phyloP scores from a whole-genome alignment of 2,329 filamentous ascomycete genomes.

The Lasiodiplodia gonubiensis region DNA sequence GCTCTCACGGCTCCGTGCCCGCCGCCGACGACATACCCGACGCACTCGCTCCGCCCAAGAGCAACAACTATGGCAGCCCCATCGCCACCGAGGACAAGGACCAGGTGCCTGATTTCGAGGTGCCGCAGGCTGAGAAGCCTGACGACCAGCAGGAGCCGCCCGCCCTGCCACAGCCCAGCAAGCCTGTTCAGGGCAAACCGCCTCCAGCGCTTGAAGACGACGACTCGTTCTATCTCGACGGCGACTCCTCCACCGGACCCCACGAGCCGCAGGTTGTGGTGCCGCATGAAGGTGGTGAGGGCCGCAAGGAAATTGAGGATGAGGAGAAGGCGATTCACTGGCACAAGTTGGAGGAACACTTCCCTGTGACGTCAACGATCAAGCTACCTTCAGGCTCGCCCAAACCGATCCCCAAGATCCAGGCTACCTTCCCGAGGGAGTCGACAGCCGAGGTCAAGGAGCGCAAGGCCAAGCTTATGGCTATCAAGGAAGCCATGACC shows the following conservation, averaged over 20 bases:
- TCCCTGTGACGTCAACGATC: slow-evolving; percentile 78
- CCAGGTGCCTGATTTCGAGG: slow-evolving; percentile 39
- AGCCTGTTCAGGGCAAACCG: slow-evolving; percentile 25
- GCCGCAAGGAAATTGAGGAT: slow-evolving; percentile 16
- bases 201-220: slow-evolving; percentile 8
- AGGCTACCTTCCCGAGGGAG: slow-evolving; percentile 74
- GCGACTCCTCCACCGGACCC: not conserved
- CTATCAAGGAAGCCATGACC: slow-evolving; percentile 75
- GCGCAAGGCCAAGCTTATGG: slow-evolving; percentile 67
- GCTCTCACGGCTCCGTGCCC: slow-evolving; percentile 8
- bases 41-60: slow-evolving; percentile 31
- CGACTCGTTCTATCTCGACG: slow-evolving; percentile 12
- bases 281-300: slow-evolving; percentile 20
- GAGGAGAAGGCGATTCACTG: slow-evolving; percentile 64
- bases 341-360: slow-evolving; percentile 75
- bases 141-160: slow-evolving; percentile 26
- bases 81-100: slow-evolving; percentile 33
- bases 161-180: slow-evolving; percentile 13
- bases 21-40: slow-evolving; percentile 16
- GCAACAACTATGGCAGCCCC: slow-evolving; percentile 33
- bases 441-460: slow-evolving; percentile 55
- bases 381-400: slow-evolving; percentile 74
- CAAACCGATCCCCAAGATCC: slow-evolving; percentile 75
- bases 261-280: slow-evolving; percentile 16
- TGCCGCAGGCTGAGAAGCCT: slow-evolving; percentile 40